phyloP scores from a whole-genome alignment of 345 rosid species.

The Physaria fendleri region DNA sequence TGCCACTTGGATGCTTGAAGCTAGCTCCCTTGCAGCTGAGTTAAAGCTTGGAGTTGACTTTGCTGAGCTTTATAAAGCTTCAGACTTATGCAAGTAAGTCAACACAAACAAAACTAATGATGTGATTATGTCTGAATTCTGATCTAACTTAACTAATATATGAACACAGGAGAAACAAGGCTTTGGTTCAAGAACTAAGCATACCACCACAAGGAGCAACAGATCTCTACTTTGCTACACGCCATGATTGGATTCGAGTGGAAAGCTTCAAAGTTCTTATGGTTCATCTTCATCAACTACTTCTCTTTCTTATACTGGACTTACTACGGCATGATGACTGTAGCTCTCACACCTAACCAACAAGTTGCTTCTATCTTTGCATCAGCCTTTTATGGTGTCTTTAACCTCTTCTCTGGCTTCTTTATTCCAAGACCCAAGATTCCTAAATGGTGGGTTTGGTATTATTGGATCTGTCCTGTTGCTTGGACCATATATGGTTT shows the following conservation, averaged over 20 bases:
- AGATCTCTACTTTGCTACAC: conserved; percentile 44
- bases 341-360: conserved; percentile 77
- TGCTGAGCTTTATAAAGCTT: conserved; percentile 53
- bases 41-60: conserved; percentile 63
- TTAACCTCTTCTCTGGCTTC: conserved; percentile 84
- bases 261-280: conserved; percentile 62
- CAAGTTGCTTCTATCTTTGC: conserved; percentile 77
- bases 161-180: conserved; percentile 47
- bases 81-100: conserved; percentile 54
- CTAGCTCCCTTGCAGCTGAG: conserved; percentile 71
- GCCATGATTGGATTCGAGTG: conserved; percentile 70
- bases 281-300: conserved; percentile 75
- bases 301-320: conserved; percentile 88
- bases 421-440: conserved; percentile 79
- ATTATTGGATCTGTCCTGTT: conserved; percentile 76
- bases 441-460: conserved; percentile 91
- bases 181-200: conserved; percentile 43
- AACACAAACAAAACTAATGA: neutral
- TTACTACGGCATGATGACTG: conserved; percentile 92
- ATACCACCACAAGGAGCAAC: conserved; percentile 43
- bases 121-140: neutral
- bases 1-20: conserved; percentile 91
- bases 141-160: neutral
- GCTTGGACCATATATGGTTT: conserved; percentile 77
- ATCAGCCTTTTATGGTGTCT: conserved; percentile 63